Base-by-base conservation (phyloP, 2,329 filamentous ascomycete genomes). In the Calonectria pteridis region DNA sequence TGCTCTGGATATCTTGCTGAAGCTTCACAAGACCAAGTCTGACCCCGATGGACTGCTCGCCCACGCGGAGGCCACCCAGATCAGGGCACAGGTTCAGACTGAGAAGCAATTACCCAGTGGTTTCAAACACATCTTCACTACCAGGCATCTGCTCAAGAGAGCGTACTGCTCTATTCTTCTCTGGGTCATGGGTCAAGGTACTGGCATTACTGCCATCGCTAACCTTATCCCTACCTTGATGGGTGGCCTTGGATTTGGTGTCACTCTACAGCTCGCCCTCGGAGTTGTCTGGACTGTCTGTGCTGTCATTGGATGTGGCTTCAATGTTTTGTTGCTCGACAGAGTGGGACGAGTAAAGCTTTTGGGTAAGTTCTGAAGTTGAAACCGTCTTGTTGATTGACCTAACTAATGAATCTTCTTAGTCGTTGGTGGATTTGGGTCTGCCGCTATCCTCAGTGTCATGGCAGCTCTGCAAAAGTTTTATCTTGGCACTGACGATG, bases 1-100 rank as follows among this genome's bases (percentile, higher is more conserved):
- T 10, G 82, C 84, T 3, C 73, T 80, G 55, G 71, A 69, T 5
- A 65, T 75, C n/a, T 40, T 77, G 31, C 28, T 68, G 1, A 59
- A 49, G 28, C 62, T 76, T 23, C 76, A 77, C 40, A 68, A 63
- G 29, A 73, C 67, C 51, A 71, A 69, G 33, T 58, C 65, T 0
- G 74, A 77, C 35, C 69, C 71, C 9, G 35, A 73, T n/a, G 74
- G 64, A 4, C 16, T 71, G 4, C 67, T 73, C 5, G 75, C 75
- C 2, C 72, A 72, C 50, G 74, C 75, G 3, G 75, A 77, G 67
- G 64, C 59, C 4, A 66, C 64, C 11, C 75, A 77, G 55, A 77
- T 77, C 63, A 73, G 67, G 14, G 67, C 69, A 5, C 74, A 77
- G 53, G 68, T 75, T 1, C 64, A 77, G 53, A 69, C 67, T 6